Base-by-base conservation (phyloP, 805 yeast genomes). In the Wickerhamomyces hampshirensis region DNA sequence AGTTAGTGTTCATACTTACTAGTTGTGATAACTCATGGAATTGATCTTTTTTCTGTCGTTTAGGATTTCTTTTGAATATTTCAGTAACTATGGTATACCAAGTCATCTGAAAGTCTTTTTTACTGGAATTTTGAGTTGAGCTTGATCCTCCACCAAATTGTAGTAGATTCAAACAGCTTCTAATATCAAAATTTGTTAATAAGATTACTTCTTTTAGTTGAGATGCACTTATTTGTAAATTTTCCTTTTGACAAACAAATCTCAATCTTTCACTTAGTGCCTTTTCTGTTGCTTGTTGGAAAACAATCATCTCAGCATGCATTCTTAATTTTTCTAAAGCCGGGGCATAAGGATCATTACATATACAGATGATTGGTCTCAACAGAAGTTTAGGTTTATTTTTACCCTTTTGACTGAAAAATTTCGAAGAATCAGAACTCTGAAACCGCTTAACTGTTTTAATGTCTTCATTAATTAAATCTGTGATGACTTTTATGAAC, bases 351-450 rank as follows among this genome's bases (percentile, higher is more conserved):
- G 84, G 69, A 52, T 93, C 95, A 53, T 91, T 93, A 56, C 97
- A 94, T 38, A 93, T 76, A 28, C 95, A 89, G 36, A 91, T 85
- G 14, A 93, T 86, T 2, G 98, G 98, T 46, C 98, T 69, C 48
- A 70, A 66, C 29, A 93, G 57, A 5, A 79, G 59, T 24, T 61
- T 64, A 9, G 64, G 58, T 32, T 54, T 60, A 34, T 58, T 63
- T 35, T 63, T 60, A 16, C 53, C 53, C 28, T 53, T 57, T 24
- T 50, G 58, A 15, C 48, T 46, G 26, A 47, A 46, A 13, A 36
- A 41, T 11, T 48, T 48, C 26, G 56, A 56, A 5, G 51, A 46
- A 26, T 52, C 50, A 18, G 53, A 42, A 21, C 39, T 34, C 23
- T 48, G 49, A 18, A 59, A 44, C 30, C 57, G 61, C 23, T 52